Percentiles rank a stretch among this genome's conserved stretches.
phyloP scores from a whole-genome alignment of 2,329 filamentous ascomycete genomes.

The Geosmithia putterillii region DNA sequence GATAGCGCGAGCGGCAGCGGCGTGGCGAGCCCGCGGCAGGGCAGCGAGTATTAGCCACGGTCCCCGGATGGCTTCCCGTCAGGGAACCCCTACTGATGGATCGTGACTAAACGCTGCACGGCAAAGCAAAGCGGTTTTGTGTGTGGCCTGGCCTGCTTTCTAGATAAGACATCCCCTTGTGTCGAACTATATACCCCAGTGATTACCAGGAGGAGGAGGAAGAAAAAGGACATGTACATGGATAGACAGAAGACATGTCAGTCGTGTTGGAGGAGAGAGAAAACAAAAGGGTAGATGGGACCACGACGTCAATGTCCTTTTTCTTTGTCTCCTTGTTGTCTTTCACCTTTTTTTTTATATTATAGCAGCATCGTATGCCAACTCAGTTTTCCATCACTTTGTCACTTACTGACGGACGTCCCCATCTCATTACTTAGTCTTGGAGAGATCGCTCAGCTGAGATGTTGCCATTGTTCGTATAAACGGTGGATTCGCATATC shows the following conservation, averaged over 20 bases:
- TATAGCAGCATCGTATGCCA: neutral
- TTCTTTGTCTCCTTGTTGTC: constrained; percentile 5
- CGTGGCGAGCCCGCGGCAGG: constrained; percentile 18
- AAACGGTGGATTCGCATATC: no score
- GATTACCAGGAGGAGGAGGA: neutral
- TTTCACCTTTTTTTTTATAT: constrained; percentile 7
- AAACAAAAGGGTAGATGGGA: constrained; percentile 1
- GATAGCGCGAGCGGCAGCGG: constrained; percentile 26
- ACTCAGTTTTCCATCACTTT: no score
- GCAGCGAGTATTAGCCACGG: constrained; percentile 12
- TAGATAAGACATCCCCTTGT: no score
- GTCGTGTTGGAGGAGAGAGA: neutral
- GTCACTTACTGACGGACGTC: no score
- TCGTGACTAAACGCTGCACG: no score
- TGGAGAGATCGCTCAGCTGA: no score
- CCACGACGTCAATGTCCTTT: constrained; percentile 2
- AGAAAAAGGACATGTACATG: neutral
- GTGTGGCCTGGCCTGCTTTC: no score
- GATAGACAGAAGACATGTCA: no score
- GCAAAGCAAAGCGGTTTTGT: no score
- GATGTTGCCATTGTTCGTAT: no score
- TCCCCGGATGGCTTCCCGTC: neutral
- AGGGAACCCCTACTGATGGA: no score
- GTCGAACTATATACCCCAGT: neutral
- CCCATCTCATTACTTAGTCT: no score